phyloP scores from a whole-genome alignment of 148 eudicot genomes.

The Cornus florida region DNA sequence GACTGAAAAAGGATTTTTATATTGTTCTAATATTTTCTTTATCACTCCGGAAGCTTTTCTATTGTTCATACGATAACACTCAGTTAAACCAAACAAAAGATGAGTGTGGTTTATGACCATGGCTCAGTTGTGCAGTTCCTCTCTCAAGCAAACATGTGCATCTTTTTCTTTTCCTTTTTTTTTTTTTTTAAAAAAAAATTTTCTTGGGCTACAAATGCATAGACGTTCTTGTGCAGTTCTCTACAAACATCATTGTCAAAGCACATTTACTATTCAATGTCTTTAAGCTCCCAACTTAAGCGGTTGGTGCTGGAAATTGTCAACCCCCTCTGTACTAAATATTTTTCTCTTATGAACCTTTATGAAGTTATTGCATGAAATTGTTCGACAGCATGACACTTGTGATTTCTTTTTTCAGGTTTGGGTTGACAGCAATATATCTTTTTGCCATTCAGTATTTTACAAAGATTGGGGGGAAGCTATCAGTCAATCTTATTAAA shows the following conservation, averaged over 20 bases:
- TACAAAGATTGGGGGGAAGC: slow-evolving; percentile 74
- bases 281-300: background rate
- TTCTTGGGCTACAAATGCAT: background rate
- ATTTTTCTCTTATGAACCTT: background rate
- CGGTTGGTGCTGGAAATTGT: background rate
- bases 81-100: background rate
- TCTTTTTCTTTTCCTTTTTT: background rate
- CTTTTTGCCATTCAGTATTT: slow-evolving; percentile 80
- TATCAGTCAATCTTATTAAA: slow-evolving; percentile 78
- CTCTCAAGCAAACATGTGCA: background rate
- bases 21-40: no score
- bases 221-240: background rate
- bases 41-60: no score
- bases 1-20: no score
- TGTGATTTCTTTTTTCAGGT: slow-evolving; percentile 44
- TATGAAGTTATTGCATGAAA: slow-evolving; percentile 1
- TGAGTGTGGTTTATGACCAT: background rate
- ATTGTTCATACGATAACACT: background rate
- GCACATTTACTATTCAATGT: no score
- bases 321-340: background rate
- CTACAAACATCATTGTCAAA: background rate
- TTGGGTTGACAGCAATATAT: slow-evolving; percentile 77
- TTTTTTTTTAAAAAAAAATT: no score
- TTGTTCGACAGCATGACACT: background rate
- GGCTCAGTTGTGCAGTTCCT: no score